Evolutionary conservation across 306 rosid genomes (phyloP).

Genomic region (Comarum palustre): DNA sequence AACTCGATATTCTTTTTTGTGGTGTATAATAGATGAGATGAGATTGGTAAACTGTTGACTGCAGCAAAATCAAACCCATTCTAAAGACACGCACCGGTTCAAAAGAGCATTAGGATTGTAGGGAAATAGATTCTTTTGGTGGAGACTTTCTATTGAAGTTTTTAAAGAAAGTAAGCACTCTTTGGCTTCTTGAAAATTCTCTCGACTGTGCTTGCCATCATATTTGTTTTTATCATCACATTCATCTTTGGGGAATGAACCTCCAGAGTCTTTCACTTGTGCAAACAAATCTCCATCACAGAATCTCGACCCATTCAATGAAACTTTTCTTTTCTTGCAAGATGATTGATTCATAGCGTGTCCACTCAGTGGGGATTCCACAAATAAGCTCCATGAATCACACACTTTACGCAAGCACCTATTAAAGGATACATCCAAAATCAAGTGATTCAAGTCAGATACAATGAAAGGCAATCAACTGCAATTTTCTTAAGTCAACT

Average conservation of each 20-base stretch:
- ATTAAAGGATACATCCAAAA: slow-evolving; percentile 22
- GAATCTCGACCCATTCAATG: slow-evolving; percentile 25
- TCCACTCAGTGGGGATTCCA: slow-evolving; percentile 44
- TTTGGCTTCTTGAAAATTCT: slow-evolving; percentile 48
- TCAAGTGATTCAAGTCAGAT: slow-evolving; percentile 9
- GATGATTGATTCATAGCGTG: slow-evolving; percentile 37
- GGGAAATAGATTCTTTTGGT: slow-evolving; percentile 73
- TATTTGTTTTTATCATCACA: slow-evolving; percentile 26
- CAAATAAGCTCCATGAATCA: slow-evolving; percentile 55
- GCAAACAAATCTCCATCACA: slow-evolving; percentile 24
- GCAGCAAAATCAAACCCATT: slow-evolving; percentile 19
- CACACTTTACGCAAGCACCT: slow-evolving; percentile 67
- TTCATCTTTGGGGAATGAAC: slow-evolving; percentile 24
- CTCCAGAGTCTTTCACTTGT: slow-evolving; percentile 22
- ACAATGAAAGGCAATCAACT: neutral
- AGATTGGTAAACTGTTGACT: neutral
- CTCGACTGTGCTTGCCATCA: slow-evolving; percentile 25
- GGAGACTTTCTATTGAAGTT: slow-evolving; percentile 70
- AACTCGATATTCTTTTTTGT: neutral
- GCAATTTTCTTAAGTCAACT: neutral
- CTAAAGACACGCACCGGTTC: slow-evolving; percentile 42
- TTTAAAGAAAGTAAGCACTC: slow-evolving; percentile 64
- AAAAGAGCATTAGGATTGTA: slow-evolving; percentile 71
- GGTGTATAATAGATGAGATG: no score
- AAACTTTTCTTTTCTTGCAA: slow-evolving; percentile 59